Evolutionary conservation across 768 basidiomycete genomes (phyloP).

Genomic region (Calocera viscosa): DNA sequence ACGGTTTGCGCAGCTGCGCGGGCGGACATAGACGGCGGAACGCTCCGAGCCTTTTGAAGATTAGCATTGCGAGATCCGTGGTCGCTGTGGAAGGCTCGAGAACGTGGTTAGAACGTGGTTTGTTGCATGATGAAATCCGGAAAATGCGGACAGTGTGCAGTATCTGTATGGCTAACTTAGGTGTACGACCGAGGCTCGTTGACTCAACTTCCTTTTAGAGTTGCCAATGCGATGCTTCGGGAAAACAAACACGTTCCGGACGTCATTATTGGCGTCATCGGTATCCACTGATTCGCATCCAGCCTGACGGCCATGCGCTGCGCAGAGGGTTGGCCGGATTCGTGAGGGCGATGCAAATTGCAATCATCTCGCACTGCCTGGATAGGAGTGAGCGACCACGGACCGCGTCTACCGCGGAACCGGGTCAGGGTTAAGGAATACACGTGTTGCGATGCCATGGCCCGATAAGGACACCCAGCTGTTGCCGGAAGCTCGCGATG

Average conservation of each 20-base stretch:
- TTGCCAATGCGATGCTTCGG: conserved; percentile 2
- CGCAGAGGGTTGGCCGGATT: background rate
- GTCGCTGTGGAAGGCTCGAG: background rate
- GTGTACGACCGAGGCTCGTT: background rate
- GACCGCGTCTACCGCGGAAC: conserved; percentile 2
- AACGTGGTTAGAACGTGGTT: conserved; percentile 4
- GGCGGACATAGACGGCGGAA: conserved; percentile 4
- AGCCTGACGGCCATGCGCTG: background rate
- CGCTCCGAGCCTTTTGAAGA: background rate
- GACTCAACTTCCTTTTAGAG: background rate
- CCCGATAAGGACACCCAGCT: background rate
- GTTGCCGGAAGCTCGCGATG: background rate
- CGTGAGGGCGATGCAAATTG: background rate
- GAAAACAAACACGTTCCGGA: background rate
- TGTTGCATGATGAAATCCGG: background rate
- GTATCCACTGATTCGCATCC: conserved; percentile 3
- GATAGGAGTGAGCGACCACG: conserved; percentile 4
- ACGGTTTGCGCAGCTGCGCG: background rate
- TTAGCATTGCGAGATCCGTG: background rate
- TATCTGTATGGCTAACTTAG: background rate
- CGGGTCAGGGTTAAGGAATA: background rate
- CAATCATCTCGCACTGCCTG: background rate
- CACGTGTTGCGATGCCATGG: background rate
- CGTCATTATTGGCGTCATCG: conserved; percentile 7
- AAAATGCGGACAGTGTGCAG: background rate